Conservation (phyloP, 202 grass and related monocot species). For the Panicum virgatum region DNA sequence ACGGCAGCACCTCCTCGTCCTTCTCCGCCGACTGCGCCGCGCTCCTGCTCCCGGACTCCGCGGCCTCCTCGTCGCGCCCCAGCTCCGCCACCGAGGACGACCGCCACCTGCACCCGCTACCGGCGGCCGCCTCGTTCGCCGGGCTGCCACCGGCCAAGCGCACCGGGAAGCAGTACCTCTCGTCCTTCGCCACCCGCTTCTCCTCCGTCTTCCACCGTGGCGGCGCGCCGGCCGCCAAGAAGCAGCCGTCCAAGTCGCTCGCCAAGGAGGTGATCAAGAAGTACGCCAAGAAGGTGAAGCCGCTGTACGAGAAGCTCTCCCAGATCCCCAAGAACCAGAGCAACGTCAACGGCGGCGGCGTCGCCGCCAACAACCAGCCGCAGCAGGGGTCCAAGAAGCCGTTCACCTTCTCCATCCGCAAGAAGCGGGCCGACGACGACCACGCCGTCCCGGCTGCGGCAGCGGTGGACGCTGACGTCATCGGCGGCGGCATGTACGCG, state of each 20-base stretch:
- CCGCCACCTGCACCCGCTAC: slow-evolving; percentile 32
- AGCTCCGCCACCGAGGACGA: slow-evolving; percentile 93
- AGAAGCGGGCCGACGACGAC: slow-evolving; percentile 49
- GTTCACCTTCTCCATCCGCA: slow-evolving; percentile 94
- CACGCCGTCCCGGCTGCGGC: neutral
- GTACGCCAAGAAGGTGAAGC: slow-evolving; percentile 97
- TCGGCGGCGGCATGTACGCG: slow-evolving; percentile 43
- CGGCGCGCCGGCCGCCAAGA: slow-evolving; percentile 30
- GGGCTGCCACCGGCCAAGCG: slow-evolving; percentile 41
- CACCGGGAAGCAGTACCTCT: slow-evolving; percentile 71
- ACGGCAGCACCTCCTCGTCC: slow-evolving; percentile 90
- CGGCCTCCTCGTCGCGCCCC: slow-evolving; percentile 76
- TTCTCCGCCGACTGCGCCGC: slow-evolving; percentile 73
- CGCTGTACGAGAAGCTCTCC: slow-evolving; percentile 90
- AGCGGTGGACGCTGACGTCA: slow-evolving; percentile 14
- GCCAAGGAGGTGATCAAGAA: slow-evolving; percentile 95
- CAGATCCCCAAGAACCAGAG: slow-evolving; percentile 69
- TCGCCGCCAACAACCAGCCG: slow-evolving; percentile 14
- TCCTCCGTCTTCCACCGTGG: slow-evolving; percentile 95
- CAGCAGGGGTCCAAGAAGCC: slow-evolving; percentile 66
- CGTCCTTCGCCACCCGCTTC: slow-evolving; percentile 91
- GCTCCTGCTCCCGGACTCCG: slow-evolving; percentile 72
- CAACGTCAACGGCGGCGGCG: neutral
- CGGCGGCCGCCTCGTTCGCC: slow-evolving; percentile 8
- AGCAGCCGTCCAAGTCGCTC: slow-evolving; percentile 60